phyloP scores from a whole-genome alignment of 805 yeast species.

The Nakazawaea anatomiae region DNA sequence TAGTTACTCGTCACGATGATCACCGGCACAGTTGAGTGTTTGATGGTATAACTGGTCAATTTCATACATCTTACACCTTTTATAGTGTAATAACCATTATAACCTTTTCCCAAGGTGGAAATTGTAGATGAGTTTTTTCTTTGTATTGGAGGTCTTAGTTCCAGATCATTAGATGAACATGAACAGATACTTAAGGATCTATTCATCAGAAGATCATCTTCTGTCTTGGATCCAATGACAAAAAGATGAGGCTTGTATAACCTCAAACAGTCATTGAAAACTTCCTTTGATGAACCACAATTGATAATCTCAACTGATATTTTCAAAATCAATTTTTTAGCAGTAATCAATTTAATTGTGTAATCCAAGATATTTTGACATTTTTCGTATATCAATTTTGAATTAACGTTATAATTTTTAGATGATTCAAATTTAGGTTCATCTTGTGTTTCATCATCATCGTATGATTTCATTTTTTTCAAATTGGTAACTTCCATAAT shows the following conservation, averaged over 20 bases:
- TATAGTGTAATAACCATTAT: conserved; percentile 11
- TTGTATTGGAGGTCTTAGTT: not conserved
- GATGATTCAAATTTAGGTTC: conserved; percentile 12
- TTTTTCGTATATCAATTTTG: conserved; percentile 19
- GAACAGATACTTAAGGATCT: not conserved
- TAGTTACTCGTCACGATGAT: conserved; percentile 10
- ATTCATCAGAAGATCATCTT: conserved; percentile 17
- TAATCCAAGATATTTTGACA: conserved; percentile 24
- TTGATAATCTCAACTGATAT: conserved; percentile 55
- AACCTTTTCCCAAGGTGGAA: conserved; percentile 12
- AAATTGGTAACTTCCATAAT: conserved; percentile 3
- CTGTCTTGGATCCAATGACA: conserved; percentile 31
- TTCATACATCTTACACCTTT: conserved; percentile 7
- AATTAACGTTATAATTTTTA: conserved; percentile 12
- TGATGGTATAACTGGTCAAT: conserved; percentile 10
- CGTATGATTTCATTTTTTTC: conserved; percentile 9
- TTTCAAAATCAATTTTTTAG: conserved; percentile 23
- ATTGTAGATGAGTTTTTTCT: conserved; percentile 3
- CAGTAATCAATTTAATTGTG: not conserved
- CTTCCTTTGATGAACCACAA: conserved; percentile 37
- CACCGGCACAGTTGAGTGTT: conserved; percentile 11
- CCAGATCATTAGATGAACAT: not conserved
- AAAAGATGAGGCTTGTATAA: conserved; percentile 56
- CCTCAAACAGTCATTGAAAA: conserved; percentile 47
- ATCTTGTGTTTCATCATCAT: conserved; percentile 16